Base-by-base conservation (phyloP, 306 rosid species). In the Lathyrus aphaca region DNA sequence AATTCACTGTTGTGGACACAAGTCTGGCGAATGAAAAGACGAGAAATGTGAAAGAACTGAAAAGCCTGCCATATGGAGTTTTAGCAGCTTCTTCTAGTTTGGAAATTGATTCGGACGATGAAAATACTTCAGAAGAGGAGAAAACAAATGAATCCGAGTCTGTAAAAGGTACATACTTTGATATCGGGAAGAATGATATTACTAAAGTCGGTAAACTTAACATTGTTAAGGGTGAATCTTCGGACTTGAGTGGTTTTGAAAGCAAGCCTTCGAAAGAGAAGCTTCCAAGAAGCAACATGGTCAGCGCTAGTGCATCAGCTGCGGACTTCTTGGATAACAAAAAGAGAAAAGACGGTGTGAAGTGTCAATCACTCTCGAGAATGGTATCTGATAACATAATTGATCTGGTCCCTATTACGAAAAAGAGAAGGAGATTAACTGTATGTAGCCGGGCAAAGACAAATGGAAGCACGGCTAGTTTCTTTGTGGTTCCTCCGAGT, bases 1-100 rank as follows among this genome's bases (percentile, higher is more conserved):
- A 88, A 73, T 90, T 94, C 71, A 94, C 96, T 60, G 91, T 94
- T 23, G 97, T 90, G 68, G 98, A 94, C 74, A 88, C 98, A 17
- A 94, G 96, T 79, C 66, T 82, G 74, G 84, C 83, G 11, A 17
- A 66, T 55, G 87, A 81, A 64, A 85, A 76, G 48, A 18, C 68
- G 45, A 56, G 10, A 44, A 82, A 78, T 70, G 82, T 88, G 67
- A 84, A 90, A 76, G 97, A 85, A 80, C 64, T 86, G 72, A 78
- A 88, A 84, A 86, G 83, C 85, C 82, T 88, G 53, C 96, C 96
- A 1, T 56, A 70, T 32, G 90, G 80, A 69, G 58, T 84, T 38
- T 69, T 72, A 64, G 77, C 76, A 27, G 57, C 69, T 25, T 75
- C 69, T 25, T 75, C 62, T 48, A 17, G 74, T 67, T 74, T 63